Percentiles rank a stretch among this genome's conserved stretches.
Conservation (phyloP, 2,329 filamentous ascomycete species). For the Aureobasidium sp. region DNA sequence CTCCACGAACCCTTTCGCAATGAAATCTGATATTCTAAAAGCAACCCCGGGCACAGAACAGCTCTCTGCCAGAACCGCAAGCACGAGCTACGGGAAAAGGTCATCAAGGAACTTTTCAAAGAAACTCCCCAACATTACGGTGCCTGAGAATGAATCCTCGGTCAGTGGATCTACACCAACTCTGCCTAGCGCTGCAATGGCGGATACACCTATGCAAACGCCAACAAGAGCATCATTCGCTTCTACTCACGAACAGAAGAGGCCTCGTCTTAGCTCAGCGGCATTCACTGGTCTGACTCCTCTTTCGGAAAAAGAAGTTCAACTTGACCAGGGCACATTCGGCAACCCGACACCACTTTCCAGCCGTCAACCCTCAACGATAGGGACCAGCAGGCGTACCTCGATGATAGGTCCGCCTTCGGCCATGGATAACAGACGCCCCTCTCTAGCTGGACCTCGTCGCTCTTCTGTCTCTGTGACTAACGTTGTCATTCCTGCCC, state of each 20-base stretch:
- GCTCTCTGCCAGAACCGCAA: not conserved
- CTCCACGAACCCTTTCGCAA: not conserved
- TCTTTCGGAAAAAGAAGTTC: not conserved
- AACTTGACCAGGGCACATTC: not conserved
- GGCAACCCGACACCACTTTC: not conserved
- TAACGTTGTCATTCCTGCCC: constrained; percentile 9
- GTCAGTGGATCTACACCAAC: not conserved
- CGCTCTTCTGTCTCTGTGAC: constrained; percentile 6
- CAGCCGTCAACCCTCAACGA: not conserved
- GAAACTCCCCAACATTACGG: not conserved
- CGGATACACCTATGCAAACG: not conserved
- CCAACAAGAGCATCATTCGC: not conserved
- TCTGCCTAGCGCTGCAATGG: not conserved
- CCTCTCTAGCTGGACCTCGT: not conserved
- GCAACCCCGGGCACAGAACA: not conserved
- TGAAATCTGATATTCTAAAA: not conserved
- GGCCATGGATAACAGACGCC: not conserved
- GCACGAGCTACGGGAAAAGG: not conserved
- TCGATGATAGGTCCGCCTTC: not conserved
- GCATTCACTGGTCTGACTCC: not conserved
- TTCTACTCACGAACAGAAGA: not conserved
- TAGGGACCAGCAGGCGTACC: not conserved
- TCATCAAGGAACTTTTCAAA: constrained; percentile 2
- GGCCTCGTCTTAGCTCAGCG: not conserved
- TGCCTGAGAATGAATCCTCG: not conserved